phyloP scores from a whole-genome alignment of 164 flowering plant genomes.

The Aristolochia californica region DNA sequence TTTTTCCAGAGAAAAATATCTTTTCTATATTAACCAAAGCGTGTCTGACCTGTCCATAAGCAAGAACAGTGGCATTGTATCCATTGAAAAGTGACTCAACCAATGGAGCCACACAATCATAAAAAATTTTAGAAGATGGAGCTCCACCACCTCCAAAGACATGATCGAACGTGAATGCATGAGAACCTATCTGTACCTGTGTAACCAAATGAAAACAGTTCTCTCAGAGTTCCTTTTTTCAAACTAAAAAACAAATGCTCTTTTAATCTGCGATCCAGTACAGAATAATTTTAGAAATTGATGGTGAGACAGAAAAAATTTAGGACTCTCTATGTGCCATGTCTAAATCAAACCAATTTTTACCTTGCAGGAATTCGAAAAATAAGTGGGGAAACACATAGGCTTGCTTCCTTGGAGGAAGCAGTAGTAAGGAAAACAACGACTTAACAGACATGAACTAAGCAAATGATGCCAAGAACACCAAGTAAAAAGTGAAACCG shows the following conservation, averaged over 20 bases:
- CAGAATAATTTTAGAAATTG: no score
- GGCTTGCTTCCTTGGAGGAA: no score
- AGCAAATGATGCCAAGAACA: no score
- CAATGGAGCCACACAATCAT: constrained; percentile 74
- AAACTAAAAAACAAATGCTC: no score
- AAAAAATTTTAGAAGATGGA: constrained; percentile 33
- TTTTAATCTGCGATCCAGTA: no score
- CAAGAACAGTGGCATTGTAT: constrained; percentile 92
- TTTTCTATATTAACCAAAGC: not conserved
- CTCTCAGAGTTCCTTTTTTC: no score
- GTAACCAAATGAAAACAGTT: not conserved
- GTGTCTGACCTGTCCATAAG: constrained; percentile 82
- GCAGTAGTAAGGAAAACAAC: not conserved
- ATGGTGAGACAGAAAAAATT: no score
- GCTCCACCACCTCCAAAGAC: constrained; percentile 54
- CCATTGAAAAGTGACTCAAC: constrained; percentile 81
- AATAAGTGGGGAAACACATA: no score
- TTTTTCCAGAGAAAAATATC: not conserved
- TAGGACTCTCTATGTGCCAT: no score
- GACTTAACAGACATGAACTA: no score
- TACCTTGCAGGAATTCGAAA: no score
- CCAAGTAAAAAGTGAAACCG: no score
- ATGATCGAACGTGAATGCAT: constrained; percentile 74
- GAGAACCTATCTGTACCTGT: constrained; percentile 91
- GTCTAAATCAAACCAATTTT: not conserved